Base-by-base conservation (phyloP, 2,329 filamentous ascomycete species). In the Diaporthe sp. region DNA sequence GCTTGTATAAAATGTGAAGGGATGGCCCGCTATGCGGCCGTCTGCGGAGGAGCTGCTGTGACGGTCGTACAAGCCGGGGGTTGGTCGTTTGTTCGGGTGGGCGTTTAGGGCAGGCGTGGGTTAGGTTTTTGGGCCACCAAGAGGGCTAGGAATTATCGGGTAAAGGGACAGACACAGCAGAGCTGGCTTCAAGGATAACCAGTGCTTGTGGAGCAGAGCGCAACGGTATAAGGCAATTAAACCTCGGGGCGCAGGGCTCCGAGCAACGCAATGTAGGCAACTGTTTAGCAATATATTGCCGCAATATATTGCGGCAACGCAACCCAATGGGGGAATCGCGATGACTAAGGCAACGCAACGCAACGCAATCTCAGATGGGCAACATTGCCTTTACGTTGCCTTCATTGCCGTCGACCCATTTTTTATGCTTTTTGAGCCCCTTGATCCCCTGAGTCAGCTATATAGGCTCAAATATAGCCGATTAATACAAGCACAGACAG, bases 31-130 rank as follows among this genome's bases (percentile, higher is more conserved):
- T 51, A 66, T 30, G 61, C 50, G 22, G 22, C 25, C 30, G 44
- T 27, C 63, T n/a, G 44, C 30, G 7, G 30, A 66, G 30, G 44
- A n/a, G n/a, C n/a, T 37, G 44, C 22, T 51, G 44, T 35, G 32
- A 37, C 30, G 44, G 63, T 66, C 44, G 63, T n/a, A 66, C 63
- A 66, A 66, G 30, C 63, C 44, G 63, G 63, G 63, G 44, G 8
- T 65, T 66, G 44, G 32, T 51, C 22, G 63, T 51, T 27, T 30
- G 27, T 25, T 51, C 22, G 30, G 22, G 30, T 27, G 44, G 63
- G 27, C 22, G 61, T 50, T 47, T 35, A 37, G 8, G 27, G 19
- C 22, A 30, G 42, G 61, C 30, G 44, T 32, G 61, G 15, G 17
- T 19, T 50, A 13, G 22, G 13, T 3, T 25, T 63, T n/a, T 37